These are phyloP conservation scores for Neolentinus lepideus DNA, from an alignment of 1,284 basidiomycete species.

Conservation along the genomic window DNA sequence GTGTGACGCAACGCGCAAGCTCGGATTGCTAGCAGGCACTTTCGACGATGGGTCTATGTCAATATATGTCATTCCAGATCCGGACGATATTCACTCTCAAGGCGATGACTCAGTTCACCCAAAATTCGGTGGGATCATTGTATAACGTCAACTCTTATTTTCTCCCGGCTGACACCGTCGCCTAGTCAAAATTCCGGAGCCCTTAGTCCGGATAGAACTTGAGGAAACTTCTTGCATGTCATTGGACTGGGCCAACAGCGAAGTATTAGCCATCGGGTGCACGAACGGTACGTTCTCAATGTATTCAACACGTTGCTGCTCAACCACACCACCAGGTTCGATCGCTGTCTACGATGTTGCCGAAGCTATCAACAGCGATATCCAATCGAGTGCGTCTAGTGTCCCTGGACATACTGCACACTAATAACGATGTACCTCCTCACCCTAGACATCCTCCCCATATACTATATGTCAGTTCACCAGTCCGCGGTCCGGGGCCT, in stretches of 20 bases:
- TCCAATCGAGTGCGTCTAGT: slow-evolving; percentile 2
- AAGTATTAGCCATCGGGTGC: slow-evolving; percentile 70
- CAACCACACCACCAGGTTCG: slow-evolving; percentile 38
- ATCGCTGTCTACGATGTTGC: slow-evolving; percentile 72
- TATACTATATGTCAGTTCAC: slow-evolving; percentile 65
- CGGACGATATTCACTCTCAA: slow-evolving; percentile 37
- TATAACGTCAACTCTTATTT: not conserved
- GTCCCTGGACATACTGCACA: not conserved
- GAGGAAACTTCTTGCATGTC: slow-evolving; percentile 68
- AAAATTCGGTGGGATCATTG: slow-evolving; percentile 29
- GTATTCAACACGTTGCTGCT: not conserved
- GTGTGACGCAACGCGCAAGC: slow-evolving; percentile 39
- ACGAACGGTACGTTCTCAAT: slow-evolving; percentile 57
- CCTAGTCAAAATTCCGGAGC: slow-evolving; percentile 53
- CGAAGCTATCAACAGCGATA: slow-evolving; percentile 32
- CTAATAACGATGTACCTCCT: not conserved
- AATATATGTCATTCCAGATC: slow-evolving; percentile 73
- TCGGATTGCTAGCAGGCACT: slow-evolving; percentile 77
- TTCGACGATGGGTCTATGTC: slow-evolving; percentile 81
- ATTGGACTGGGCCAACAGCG: slow-evolving; percentile 84
- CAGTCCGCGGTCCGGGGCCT: slow-evolving; percentile 74
- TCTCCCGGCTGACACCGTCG: not conserved
- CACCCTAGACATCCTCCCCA: slow-evolving; percentile 44
- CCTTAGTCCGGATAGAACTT: slow-evolving; percentile 62
- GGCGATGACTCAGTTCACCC: slow-evolving; percentile 24